Evolutionary conservation across 441 rosid species (phyloP), one percentile per base, ranked within the genome.

Genomic region (Gossypium gossypioides): DNA sequence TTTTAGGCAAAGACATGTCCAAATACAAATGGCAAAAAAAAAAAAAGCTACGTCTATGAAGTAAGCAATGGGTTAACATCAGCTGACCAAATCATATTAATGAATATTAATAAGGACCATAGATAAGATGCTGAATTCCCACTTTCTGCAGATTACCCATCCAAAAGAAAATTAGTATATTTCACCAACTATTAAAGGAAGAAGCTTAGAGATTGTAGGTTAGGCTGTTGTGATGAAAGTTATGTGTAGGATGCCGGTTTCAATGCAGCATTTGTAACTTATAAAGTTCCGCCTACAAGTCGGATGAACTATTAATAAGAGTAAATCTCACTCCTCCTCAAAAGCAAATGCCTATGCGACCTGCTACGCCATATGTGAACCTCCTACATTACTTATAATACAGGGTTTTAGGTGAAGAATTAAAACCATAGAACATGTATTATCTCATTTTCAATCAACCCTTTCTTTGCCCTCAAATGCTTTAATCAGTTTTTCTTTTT

Each of bases 1-100:
- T 22, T 58, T 12, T 29, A 18, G 57, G 25, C 25, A 52, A 10
- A 62, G 76, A 80, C 80, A 5, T 21, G 69, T 80, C 73, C 61
- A 73, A 73, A 2, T 29, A n/a, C 19, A 61, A 60, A 61, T 50
- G 21, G 8, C 12, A 12, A 19, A 25, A 22, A 51, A 4, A 50
- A 27, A n/a, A 34, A 10, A 5, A 15, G 68, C 56, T 46, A 42
- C 75, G 62, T 55, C 71, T 55, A n/a, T 40, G 50, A 71, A 52
- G 68, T 61, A 62, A 55, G 64, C 62, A 1, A 21, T 21, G 63
- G 34, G 75, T 7, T 2, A 2, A 15, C 60, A 56, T 71, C n/a
- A 29, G 59, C 50, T 44, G 13, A 44, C 50, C 50, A 44, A 44
- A 44, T 52, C 18, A 18, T 52, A 18, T 52, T 52, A 18, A 18